Conservation (phyloP, 1,139 yeast species). For the Maudiozyma humilis region DNA sequence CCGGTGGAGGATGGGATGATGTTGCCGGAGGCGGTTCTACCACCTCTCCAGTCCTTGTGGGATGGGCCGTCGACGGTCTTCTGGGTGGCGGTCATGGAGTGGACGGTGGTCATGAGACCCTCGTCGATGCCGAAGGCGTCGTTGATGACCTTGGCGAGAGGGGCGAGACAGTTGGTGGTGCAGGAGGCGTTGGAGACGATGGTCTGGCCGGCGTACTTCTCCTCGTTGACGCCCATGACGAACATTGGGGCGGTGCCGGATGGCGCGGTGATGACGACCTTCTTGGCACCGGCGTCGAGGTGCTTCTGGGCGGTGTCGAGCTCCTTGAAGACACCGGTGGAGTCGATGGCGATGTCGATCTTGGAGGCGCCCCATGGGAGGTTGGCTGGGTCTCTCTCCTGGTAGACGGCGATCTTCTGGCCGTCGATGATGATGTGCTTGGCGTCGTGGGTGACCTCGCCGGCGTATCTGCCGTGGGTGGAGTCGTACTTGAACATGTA, state of each 20-base stretch:
- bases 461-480: slow-evolving; percentile 70
- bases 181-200: slow-evolving; percentile 82
- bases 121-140: slow-evolving; percentile 75
- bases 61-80: slow-evolving; percentile 91
- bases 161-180: slow-evolving; percentile 87
- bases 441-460: slow-evolving; percentile 60
- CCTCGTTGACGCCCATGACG: slow-evolving; percentile 78
- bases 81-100: slow-evolving; percentile 84
- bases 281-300: slow-evolving; percentile 82
- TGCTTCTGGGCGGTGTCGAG: slow-evolving; percentile 73
- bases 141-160: slow-evolving; percentile 76
- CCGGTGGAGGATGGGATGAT: slow-evolving; percentile 86
- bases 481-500: slow-evolving; percentile 88
- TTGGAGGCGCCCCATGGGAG: slow-evolving; percentile 78
- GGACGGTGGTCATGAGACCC: slow-evolving; percentile 87
- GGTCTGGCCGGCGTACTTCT: slow-evolving; percentile 60
- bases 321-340: slow-evolving; percentile 83
- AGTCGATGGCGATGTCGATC: slow-evolving; percentile 74
- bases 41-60: slow-evolving; percentile 94
- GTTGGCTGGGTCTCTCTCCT: slow-evolving; percentile 73
- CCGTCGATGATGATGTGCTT: slow-evolving; percentile 59
- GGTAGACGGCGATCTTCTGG: slow-evolving; percentile 57
- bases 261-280: slow-evolving; percentile 82
- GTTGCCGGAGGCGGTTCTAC: slow-evolving; percentile 88
- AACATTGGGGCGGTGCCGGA: slow-evolving; percentile 85